Evolutionary conservation across 495 filamentous ascomycete genomes (phyloP).

Genomic region (Penicillium lagena): DNA sequence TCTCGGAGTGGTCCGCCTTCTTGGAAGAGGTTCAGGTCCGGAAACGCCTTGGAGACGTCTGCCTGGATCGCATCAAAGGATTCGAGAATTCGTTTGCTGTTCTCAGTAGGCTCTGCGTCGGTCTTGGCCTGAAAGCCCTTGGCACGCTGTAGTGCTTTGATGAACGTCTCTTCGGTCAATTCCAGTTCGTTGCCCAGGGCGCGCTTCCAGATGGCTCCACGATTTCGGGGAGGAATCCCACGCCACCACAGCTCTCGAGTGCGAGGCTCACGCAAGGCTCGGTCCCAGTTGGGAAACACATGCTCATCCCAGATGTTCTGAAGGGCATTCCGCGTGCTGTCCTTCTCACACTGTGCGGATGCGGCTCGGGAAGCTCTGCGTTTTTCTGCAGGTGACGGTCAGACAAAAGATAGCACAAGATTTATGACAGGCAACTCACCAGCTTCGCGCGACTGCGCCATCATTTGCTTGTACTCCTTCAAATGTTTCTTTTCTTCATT

Average conservation of each 20-base stretch:
- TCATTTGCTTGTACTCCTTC: slow-evolving; percentile 90
- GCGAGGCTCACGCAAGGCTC: slow-evolving; percentile 61
- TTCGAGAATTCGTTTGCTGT: slow-evolving; percentile 40
- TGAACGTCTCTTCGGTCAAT: slow-evolving; percentile 68
- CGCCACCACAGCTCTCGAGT: slow-evolving; percentile 94
- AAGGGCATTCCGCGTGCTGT: slow-evolving; percentile 55
- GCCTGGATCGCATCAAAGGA: slow-evolving; percentile 65
- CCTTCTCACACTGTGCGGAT: slow-evolving; percentile 52
- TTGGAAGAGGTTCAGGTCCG: slow-evolving; percentile 80
- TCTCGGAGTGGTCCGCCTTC: slow-evolving; percentile 67
- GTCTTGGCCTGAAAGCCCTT: slow-evolving; percentile 52
- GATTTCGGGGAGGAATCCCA: slow-evolving; percentile 70
- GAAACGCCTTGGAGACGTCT: slow-evolving; percentile 68
- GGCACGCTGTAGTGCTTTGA: slow-evolving; percentile 70
- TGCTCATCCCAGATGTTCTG: slow-evolving; percentile 82
- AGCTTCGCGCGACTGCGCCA: slow-evolving; percentile 71
- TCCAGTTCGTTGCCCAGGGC: slow-evolving; percentile 88
- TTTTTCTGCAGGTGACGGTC: slow-evolving; percentile 26
- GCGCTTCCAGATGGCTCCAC: slow-evolving; percentile 78
- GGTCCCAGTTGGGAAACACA: slow-evolving; percentile 80
- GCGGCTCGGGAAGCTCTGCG: slow-evolving; percentile 42
- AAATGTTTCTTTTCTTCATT: slow-evolving; percentile 89
- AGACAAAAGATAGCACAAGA: background rate
- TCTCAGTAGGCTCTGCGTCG: slow-evolving; percentile 39
- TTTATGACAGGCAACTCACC: slow-evolving; percentile 32